phyloP scores from a whole-genome alignment of 2,329 filamentous ascomycete genomes.

The Didymella glomerata region DNA sequence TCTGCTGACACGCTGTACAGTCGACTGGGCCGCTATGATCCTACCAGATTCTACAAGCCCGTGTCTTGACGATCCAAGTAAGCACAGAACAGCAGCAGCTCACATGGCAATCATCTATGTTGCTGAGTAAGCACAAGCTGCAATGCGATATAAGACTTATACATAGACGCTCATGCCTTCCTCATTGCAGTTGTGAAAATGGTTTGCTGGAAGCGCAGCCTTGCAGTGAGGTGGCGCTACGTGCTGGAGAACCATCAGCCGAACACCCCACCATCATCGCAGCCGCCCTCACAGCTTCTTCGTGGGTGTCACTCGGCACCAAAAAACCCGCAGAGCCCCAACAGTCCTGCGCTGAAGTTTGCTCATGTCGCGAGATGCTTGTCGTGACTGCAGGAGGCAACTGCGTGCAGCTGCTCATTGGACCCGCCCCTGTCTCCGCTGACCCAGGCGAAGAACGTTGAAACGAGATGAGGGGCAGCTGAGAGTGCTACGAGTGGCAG shows the following conservation, averaged over 20 bases:
- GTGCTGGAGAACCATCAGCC: constrained; percentile 5
- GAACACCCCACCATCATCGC: constrained; percentile 1
- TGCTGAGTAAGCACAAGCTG: background rate
- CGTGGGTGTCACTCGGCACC: background rate
- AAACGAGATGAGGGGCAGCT: constrained; percentile 45
- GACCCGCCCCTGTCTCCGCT: constrained; percentile 18
- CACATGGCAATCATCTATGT: background rate
- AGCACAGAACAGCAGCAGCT: background rate
- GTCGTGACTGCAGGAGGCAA: constrained; percentile 33
- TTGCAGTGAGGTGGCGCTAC: background rate
- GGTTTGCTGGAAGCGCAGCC: background rate
- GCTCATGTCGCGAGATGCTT: constrained; percentile 23
- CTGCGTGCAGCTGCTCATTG: constrained; percentile 35
- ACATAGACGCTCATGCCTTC: background rate
- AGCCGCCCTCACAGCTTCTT: background rate
- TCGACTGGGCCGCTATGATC: no score
- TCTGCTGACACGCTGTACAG: background rate
- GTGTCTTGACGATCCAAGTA: background rate
- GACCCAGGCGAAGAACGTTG: constrained; percentile 17
- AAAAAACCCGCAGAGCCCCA: constrained; percentile 12
- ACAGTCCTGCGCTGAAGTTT: background rate
- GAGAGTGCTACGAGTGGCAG: constrained; percentile 34
- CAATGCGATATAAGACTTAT: background rate
- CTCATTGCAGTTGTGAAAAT: background rate
- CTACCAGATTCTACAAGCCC: background rate